Evolutionary conservation across 257 asterid genomes (phyloP), one percentile per base, ranked within the genome.

Genomic region (Voacanga thouarsii): DNA sequence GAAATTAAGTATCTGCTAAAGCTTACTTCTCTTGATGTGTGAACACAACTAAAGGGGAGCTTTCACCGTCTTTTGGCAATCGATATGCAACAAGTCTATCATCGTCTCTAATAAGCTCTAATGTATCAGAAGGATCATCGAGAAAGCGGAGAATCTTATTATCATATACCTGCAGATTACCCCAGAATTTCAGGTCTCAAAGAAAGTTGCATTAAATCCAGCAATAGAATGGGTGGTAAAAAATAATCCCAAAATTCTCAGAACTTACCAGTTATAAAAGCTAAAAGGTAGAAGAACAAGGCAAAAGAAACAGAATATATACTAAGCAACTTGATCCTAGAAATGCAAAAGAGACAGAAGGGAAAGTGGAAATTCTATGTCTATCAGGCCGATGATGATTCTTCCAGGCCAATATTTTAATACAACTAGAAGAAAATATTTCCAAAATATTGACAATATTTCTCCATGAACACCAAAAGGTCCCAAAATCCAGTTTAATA

Each of bases 71-170:
- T 82, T 88, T 89, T 8, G 89, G 88, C 85, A 92, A 72, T 82
- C 87, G 87, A 87, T 92, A 90, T 45, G 94, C 96, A 53, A 90
- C 90, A 76, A 92, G 87, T 68, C 11, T 57, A 83, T 88, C 94
- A 41, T 45, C 11, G 79, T 89, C 94, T 83, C 92, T 88, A 33
- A 92, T 88, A 28, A 83, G 84, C 75, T 88, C 94, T 10, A 92
- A 14, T 30, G 86, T 82, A 78, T 74, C 97, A 83, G 28, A 74
- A 26, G 84, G 88, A 44, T 81, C 83, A 1, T 89, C 90, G 83
- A 90, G 80, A 56, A 73, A 21, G 47, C 77, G 85, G 33, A 89
- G 23, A 82, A 92, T 83, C 71, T 78, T 26, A 78, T 78, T 69
- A 51, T 84, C 77, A 85, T 1, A 92, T 74, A 90, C 79, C 97